Evolutionary conservation across 2,329 filamentous ascomycete species (phyloP).

Genomic region (Endothia cerciana): DNA sequence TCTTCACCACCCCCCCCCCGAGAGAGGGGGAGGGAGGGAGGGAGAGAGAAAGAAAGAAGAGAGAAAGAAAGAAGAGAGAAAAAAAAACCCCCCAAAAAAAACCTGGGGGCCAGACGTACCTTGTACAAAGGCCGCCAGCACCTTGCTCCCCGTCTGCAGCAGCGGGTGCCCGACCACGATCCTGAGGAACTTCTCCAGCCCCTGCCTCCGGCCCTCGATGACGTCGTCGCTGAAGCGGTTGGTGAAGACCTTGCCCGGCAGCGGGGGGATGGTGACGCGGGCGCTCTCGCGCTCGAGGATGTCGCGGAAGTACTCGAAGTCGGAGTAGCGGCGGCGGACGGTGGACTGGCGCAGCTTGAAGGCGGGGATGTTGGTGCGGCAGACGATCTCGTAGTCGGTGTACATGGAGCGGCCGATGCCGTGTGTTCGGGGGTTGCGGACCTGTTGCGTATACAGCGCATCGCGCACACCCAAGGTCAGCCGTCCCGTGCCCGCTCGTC

Average conservation of each 20-base stretch:
- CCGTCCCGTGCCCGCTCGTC: neutral
- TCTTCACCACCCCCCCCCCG: too few species aligned
- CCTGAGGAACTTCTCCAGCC: conserved; percentile 92
- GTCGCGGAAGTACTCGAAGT: conserved; percentile 99
- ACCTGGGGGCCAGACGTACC: conserved; percentile 71
- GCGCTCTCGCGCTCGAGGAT: conserved; percentile 95
- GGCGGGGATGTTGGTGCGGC: conserved; percentile 96
- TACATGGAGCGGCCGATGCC: conserved; percentile 96
- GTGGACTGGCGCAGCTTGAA: conserved; percentile 92
- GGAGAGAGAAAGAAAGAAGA: neutral
- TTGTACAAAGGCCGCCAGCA: conserved; percentile 94
- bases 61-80: neutral
- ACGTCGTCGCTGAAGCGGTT: conserved; percentile 98
- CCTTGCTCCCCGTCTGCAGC: conserved; percentile 96
- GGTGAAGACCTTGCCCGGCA: conserved; percentile 97
- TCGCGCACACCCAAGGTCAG: neutral
- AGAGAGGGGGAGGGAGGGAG: neutral
- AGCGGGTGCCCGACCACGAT: conserved; percentile 97
- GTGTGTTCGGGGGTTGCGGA: conserved; percentile 90
- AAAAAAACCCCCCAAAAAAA: too few species aligned
- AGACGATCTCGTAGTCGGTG: conserved; percentile 98
- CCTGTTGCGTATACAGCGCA: conserved; percentile 56
- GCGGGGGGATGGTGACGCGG: conserved; percentile 90
- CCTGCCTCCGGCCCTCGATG: conserved; percentile 90
- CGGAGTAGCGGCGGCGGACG: conserved; percentile 92